Conservation (phyloP, 78 protist species). For the Pelomyxa schiedti region DNA sequence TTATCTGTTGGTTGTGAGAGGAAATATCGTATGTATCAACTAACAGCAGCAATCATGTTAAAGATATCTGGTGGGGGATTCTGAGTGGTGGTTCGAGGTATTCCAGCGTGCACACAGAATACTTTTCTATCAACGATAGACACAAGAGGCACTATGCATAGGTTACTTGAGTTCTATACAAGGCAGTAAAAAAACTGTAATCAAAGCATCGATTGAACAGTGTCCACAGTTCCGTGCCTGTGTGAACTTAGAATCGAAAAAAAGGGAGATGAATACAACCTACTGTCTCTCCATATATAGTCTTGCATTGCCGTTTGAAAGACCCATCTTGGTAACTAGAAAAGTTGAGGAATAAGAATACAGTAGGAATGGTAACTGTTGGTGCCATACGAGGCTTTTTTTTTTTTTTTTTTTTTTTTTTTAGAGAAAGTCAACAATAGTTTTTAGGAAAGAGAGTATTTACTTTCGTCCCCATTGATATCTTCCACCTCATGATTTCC, state of each 20-base stretch:
- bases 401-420: too few relatives aligned
- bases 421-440: too few relatives aligned
- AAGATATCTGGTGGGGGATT: not conserved
- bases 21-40: too few relatives aligned
- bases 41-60: not conserved
- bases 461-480: not conserved
- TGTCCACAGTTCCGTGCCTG: not conserved
- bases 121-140: constrained; percentile 9
- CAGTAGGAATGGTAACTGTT: too few relatives aligned
- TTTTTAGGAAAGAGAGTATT: too few relatives aligned
- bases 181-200: too few relatives aligned
- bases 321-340: not conserved
- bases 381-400: too few relatives aligned
- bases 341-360: too few relatives aligned
- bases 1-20: too few relatives aligned
- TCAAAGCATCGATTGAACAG: not conserved
- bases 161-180: too few relatives aligned
- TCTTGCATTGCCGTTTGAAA: not conserved
- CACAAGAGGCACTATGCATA: constrained; percentile 17
- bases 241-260: too few relatives aligned
- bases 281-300: not conserved
- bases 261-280: too few relatives aligned
- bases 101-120: constrained; percentile 37
- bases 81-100: not conserved
- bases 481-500: constrained; percentile 58